Percentiles rank a stretch among this genome's conserved stretches.
phyloP scores from a whole-genome alignment of 495 filamentous ascomycete genomes.

The Podospora conica region DNA sequence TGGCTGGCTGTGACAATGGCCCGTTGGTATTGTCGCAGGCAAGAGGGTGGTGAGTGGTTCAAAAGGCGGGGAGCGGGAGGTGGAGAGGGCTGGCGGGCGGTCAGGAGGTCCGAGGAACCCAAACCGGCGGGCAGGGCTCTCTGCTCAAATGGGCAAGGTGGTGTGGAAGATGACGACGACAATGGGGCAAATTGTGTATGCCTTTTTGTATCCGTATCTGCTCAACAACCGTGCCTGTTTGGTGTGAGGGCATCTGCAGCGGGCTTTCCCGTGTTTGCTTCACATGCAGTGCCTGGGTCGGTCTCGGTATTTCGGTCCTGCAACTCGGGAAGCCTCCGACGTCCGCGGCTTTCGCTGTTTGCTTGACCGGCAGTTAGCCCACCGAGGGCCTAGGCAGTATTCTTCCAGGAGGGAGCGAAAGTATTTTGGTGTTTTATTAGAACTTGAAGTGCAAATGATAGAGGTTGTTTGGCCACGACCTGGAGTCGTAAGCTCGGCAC shows the following conservation, averaged over 20 bases:
- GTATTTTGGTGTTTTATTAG: not conserved
- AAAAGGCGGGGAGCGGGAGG: constrained; percentile 5
- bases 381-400: no score
- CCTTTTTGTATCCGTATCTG: no score
- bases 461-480: no score
- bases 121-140: not conserved
- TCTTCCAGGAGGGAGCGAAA: not conserved
- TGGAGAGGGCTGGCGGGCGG: not conserved
- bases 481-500: no score
- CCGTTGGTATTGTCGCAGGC: not conserved
- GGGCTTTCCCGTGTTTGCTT: not conserved
- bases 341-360: no score
- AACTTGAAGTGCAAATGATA: no score
- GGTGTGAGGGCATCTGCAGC: not conserved
- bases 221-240: no score
- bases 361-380: no score
- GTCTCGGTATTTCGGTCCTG: not conserved
- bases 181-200: no score
- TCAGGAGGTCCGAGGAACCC: not conserved
- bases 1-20: not conserved
- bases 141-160: not conserved
- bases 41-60: constrained; percentile 7
- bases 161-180: not conserved
- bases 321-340: not conserved
- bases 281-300: not conserved